Base-by-base conservation (phyloP, 192 early-diverging fungal genomes). In the Gonapodya sp. region DNA sequence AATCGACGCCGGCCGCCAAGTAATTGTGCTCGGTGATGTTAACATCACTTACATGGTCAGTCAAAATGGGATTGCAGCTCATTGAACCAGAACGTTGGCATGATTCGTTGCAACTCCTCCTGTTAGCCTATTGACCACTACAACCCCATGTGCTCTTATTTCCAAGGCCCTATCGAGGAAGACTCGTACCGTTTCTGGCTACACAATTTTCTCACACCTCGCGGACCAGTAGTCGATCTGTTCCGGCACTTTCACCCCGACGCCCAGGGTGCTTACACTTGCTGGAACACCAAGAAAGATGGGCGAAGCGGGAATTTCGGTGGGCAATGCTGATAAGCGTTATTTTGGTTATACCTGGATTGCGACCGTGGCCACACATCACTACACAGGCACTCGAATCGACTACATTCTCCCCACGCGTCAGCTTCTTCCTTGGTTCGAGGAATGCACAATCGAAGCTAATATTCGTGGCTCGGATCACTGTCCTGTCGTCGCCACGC, bases 381-480 rank as follows among this genome's bases (percentile, higher is more conserved):
- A 88, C 78, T 87, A 89, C 73, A 84, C 36, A 88, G 89, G 93
- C 30, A 94, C 94, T 0, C 86, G 95, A 0, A 85, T 96, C 37
- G 95, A 96, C 80, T 96, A 94, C 80, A 86, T 95, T 35, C 84
- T 95, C 14, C 85, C 85, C 0, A 87, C 89, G 2, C 75, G 82
- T 30, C 86, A 78, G 0, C 82, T 96, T 0, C 31, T 88, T 0
- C 86, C 88, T 14, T 92, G 89, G 90, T 86, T 94, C 78, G 84
- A 84, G n/a, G 86, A 81, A 31, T 87, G 91, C 32, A 83, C 91
- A 73, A 85, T 94, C 1, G 83, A 89, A 35, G 86, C 90, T 1
- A 79, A 89, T 0, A 82, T 94, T 16, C 83, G 90, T 75, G 95
- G 95, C 2, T 93, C 91, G 18, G 95, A 96, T 84, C 95, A 96